Conservation (phyloP, 495 filamentous ascomycete species). For the Xylaria sp. region DNA sequence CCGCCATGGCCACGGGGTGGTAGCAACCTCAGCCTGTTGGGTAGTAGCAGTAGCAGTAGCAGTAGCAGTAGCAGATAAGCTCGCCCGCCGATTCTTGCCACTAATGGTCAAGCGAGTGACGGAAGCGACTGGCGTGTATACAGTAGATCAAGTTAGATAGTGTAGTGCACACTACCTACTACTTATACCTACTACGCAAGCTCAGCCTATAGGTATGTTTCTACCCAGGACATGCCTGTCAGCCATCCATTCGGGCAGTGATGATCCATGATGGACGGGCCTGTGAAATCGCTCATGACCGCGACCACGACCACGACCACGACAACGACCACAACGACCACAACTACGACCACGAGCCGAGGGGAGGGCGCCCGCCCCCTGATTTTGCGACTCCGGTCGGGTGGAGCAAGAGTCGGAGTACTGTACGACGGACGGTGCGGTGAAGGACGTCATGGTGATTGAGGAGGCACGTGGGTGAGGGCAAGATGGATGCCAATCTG, state of each 20-base stretch:
- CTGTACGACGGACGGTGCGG: neutral
- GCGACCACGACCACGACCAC: too few species aligned
- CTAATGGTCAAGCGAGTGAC: neutral
- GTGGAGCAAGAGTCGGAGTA: neutral
- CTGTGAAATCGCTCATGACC: neutral
- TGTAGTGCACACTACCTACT: neutral
- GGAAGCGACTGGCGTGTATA: neutral
- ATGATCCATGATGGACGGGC: constrained; percentile 9
- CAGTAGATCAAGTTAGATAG: neutral
- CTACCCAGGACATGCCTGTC: neutral
- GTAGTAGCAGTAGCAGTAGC: too few species aligned
- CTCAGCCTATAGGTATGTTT: too few species aligned
- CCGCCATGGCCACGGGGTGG: too few species aligned
- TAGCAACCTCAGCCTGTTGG: too few species aligned
- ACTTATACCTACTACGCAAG: neutral
- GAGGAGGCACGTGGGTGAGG: neutral
- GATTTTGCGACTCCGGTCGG: neutral
- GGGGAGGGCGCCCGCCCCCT: neutral
- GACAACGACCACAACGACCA: too few species aligned
- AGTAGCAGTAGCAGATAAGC: too few species aligned
- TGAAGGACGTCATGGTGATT: neutral
- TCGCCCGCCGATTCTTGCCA: neutral
- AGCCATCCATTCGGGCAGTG: neutral
- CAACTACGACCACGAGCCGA: neutral
- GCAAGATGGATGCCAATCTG: neutral